These are phyloP conservation scores for Sextonia rubra DNA, from an alignment of 164 flowering plant species.

Conservation along the genomic window DNA sequence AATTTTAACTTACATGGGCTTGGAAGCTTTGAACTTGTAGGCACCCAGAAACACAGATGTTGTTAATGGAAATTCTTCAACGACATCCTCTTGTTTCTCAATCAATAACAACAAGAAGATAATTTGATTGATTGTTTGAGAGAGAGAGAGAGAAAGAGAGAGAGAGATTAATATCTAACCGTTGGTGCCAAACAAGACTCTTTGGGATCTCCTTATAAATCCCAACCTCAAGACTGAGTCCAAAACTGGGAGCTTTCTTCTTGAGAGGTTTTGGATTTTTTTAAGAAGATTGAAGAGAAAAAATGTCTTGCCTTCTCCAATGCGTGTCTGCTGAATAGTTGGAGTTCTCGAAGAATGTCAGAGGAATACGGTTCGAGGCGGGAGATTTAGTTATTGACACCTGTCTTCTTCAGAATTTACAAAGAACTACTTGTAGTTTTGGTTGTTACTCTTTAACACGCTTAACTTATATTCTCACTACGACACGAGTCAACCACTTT, in stretches of 20 bases:
- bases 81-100: background rate
- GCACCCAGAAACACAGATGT: background rate
- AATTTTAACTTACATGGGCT: conserved; percentile 6
- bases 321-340: too few species aligned
- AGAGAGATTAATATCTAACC: background rate
- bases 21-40: background rate
- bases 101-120: background rate
- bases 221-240: conserved; percentile 7
- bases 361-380: background rate
- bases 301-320: background rate
- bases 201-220: background rate
- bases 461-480: too few species aligned
- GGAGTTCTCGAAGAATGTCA: background rate
- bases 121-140: too few species aligned
- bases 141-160: background rate
- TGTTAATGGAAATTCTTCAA: conserved; percentile 3
- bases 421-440: too few species aligned
- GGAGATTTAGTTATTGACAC: too few species aligned
- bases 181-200: background rate
- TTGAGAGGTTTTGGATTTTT: background rate
- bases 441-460: too few species aligned
- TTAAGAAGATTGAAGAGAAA: background rate
- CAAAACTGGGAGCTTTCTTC: conserved; percentile 3
- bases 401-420: too few species aligned
- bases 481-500: too few species aligned